Base-by-base conservation (phyloP, 2,329 filamentous ascomycete genomes). In the Ampelomyces quisqualis region DNA sequence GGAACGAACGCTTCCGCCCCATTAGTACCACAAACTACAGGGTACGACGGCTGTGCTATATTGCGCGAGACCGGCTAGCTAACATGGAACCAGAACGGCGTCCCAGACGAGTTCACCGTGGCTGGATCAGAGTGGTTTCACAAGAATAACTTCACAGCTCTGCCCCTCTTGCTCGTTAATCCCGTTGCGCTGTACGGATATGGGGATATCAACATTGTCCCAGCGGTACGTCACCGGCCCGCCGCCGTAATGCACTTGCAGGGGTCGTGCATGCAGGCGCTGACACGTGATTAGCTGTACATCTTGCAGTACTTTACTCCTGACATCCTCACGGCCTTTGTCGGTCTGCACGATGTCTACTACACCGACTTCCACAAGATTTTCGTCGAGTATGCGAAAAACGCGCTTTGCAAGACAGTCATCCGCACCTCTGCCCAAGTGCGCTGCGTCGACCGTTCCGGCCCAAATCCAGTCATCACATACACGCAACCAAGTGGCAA, bases 301-400 rank as follows among this genome's bases (percentile, higher is more conserved):
- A 60, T 67, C 38, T 47, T 69, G 26, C 58, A 67, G 41, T 69
- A 69, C 55, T 65, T 69, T 19, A 66, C 64, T 2, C 65, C 65
- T 11, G 65, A 69, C 35, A 58, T 69, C n/a, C 44, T 69, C 7
- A 64, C 60, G 9, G 65, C 56, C 10, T 68, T 68, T 40, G 50
- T 67, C 29, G 65, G 65, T 9, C 38, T 58, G n/a, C 64, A 62
- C 40, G 49, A 58, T 17, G 65, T 65, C 7, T 69, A 67, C 51
- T 67, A 66, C 47, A 64, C 60, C 34, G 65, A 69, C 40, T 69
- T 69, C 38, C 57, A 69, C 45, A 62, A 62, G 40, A 61, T 68
- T 36, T 68, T 58, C 27, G 51, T 59, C 7, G 49, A 67, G 36
- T 69, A 58, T 39, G 38, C 55, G 9, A 58, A 60, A 34, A 63